A percentile compares a stretch with the other conserved stretches of the same genome.
Conservation (phyloP, 106 monocot species). For the Xerophyta viscosa region DNA sequence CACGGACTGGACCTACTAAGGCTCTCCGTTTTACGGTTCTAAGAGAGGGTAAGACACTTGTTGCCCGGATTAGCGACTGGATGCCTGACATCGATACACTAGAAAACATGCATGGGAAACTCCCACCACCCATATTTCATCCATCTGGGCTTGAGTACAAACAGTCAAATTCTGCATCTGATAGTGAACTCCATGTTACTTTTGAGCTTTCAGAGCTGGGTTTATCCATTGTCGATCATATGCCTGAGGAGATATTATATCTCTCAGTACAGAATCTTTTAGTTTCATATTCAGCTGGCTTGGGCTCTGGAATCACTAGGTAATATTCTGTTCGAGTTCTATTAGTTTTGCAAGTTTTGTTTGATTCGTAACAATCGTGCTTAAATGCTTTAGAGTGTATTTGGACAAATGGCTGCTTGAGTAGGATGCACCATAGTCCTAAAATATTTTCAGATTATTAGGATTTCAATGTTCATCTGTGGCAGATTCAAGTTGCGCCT, state of each 20-base stretch:
- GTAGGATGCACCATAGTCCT: no score
- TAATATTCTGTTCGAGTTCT: no score
- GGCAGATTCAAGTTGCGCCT: slow-evolving; percentile 82
- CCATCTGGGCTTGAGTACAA: slow-evolving; percentile 39
- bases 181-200: slow-evolving; percentile 74
- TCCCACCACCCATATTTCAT: slow-evolving; percentile 23
- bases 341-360: neutral
- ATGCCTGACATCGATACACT: slow-evolving; percentile 55
- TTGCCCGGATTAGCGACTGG: slow-evolving; percentile 74
- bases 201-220: slow-evolving; percentile 85
- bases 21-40: slow-evolving; percentile 45
- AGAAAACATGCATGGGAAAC: slow-evolving; percentile 12
- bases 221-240: slow-evolving; percentile 76
- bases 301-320: slow-evolving; percentile 89
- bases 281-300: slow-evolving; percentile 76
- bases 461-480: slow-evolving; percentile 5
- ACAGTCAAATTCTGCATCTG: slow-evolving; percentile 27
- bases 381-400: no score
- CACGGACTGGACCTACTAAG: slow-evolving; percentile 34
- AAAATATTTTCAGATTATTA: no score
- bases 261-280: slow-evolving; percentile 66
- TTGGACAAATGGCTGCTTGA: no score
- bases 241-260: slow-evolving; percentile 87
- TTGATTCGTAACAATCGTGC: no score
- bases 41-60: slow-evolving; percentile 64